Base-by-base conservation (phyloP, 257 asterid species). In the Cordia subcordata region DNA sequence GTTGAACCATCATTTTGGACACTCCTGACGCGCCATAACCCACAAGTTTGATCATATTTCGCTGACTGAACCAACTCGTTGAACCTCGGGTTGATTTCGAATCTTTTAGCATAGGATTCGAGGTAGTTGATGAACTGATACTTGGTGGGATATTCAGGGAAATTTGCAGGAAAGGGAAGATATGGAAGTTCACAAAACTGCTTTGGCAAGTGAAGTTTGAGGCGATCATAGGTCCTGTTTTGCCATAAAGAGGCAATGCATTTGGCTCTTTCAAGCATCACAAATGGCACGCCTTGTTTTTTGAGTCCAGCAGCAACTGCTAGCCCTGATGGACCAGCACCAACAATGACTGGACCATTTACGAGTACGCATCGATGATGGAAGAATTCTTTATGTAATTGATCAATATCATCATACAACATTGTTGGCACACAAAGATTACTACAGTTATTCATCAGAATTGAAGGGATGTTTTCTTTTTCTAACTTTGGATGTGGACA, bases 101-200 rank as follows among this genome's bases (percentile, higher is more conserved):
- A 68, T 22, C n/a, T 44, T 33, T 47, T 53, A 0, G 72, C 72
- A 46, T 68, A 68, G 15, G 60, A 53, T 56, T 68, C 72, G 47
- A 68, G 57, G n/a, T 68, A 68, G 4, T 61, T 62, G 49, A 68
- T 55, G 72, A 68, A 68, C 38, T 68, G 72, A 35, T 54, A 53
- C 72, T 61, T 68, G 15, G 63, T 68, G 11, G 72, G 72, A n/a
- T 68, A 68, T 12, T 61, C 67, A 15, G 72, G 72, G 45, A 42
- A 68, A 45, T 61, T 61, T 32, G 46, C 39, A 8, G 70, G 70
- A 27, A 65, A 56, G 32, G 63, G 70, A 19, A 65, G 40, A 11
- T 55, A 55, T 46, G 70, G 70, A 44, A 65, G 50, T 50, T 65
- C 55, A 5, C 70, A 66, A 4, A 58, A 66, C 22, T 66, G 58